A percentile compares a stretch with the other conserved stretches of the same genome.
phyloP scores from a whole-genome alignment of 495 filamentous ascomycete genomes.

The Penicillium bovifimosum region DNA sequence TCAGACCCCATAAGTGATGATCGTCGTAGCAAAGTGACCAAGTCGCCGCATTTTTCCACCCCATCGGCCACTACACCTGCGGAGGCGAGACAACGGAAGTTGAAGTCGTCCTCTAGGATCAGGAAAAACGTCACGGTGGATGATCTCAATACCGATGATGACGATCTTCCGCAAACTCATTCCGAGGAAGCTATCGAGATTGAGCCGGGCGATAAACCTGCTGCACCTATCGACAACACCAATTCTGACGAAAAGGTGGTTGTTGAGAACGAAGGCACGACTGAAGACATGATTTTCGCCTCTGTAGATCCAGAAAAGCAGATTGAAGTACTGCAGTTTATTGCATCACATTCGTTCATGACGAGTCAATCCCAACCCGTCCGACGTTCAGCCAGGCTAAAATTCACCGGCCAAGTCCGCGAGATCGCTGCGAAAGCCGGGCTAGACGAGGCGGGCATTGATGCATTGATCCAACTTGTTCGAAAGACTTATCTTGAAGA shows the following conservation, averaged over 20 bases:
- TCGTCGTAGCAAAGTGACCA: not conserved
- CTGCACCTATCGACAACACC: not conserved
- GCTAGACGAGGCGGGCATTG: slow-evolving; percentile 4
- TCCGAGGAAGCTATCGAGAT: not conserved
- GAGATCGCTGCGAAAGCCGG: slow-evolving; percentile 7
- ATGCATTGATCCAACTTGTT: slow-evolving; percentile 18
- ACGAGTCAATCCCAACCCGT: slow-evolving; percentile 9
- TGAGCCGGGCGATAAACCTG: not conserved
- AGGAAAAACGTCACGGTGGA: not conserved
- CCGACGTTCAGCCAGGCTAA: slow-evolving; percentile 11
- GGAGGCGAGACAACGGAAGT: not conserved
- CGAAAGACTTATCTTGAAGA: slow-evolving; percentile 19
- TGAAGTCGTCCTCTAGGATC: not conserved
- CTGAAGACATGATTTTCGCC: slow-evolving; percentile 13
- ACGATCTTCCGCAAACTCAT: not conserved
- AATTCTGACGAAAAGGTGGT: not conserved
- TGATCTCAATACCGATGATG: not conserved
- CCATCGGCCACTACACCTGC: not conserved
- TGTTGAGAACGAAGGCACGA: not conserved
- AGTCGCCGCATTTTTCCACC: slow-evolving; percentile 1
- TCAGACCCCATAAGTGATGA: not conserved
- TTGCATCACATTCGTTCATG: slow-evolving; percentile 24
- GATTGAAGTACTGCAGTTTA: slow-evolving; percentile 13
- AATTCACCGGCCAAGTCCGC: slow-evolving; percentile 19
- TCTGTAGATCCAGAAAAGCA: slow-evolving; percentile 9